Evolutionary conservation across 1,139 yeast genomes (phyloP).

Genomic region (Debaryomycetaceae sp.): DNA sequence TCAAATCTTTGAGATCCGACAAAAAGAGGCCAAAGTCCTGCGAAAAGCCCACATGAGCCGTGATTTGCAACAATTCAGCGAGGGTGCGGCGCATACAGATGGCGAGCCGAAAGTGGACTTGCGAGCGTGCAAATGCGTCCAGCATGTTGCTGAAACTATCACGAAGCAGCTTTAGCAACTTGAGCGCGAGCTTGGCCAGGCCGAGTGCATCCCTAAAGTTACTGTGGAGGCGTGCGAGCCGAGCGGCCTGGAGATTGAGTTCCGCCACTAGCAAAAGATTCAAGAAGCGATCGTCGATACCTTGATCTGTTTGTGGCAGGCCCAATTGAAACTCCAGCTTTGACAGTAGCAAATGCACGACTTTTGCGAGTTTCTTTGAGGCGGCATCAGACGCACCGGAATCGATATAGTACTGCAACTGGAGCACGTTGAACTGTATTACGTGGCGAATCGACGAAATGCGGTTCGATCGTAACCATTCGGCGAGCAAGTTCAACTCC

Average conservation of each 20-base stretch:
- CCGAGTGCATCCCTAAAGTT: conserved; percentile 15
- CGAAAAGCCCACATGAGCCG: conserved; percentile 38
- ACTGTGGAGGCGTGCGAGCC: conserved; percentile 8
- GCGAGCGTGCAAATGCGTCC: conserved; percentile 4
- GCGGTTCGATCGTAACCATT: conserved; percentile 7
- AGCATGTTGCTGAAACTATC: conserved; percentile 16
- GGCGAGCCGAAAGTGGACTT: conserved; percentile 26
- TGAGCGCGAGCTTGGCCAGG: conserved; percentile 26
- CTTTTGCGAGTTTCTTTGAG: conserved; percentile 12
- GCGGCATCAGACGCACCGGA: conserved; percentile 10
- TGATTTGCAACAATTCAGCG: conserved; percentile 20
- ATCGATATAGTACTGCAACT: conserved; percentile 15
- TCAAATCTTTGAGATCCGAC: conserved; percentile 33
- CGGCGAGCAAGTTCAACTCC: conserved; percentile 7
- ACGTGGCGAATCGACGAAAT: conserved; percentile 5
- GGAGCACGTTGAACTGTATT: conserved; percentile 15
- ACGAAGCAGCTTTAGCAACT: conserved; percentile 30
- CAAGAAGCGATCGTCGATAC: conserved; percentile 16
- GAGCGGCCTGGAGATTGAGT: conserved; percentile 21
- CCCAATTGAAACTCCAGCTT: conserved; percentile 19
- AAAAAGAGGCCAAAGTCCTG: conserved; percentile 43
- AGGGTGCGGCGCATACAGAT: conserved; percentile 23
- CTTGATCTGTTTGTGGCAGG: conserved; percentile 6
- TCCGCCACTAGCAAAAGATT: conserved; percentile 26
- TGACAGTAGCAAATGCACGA: conserved; percentile 14